Base-by-base conservation (phyloP, 106 monocot species). In the Hemerocallis citrina region DNA sequence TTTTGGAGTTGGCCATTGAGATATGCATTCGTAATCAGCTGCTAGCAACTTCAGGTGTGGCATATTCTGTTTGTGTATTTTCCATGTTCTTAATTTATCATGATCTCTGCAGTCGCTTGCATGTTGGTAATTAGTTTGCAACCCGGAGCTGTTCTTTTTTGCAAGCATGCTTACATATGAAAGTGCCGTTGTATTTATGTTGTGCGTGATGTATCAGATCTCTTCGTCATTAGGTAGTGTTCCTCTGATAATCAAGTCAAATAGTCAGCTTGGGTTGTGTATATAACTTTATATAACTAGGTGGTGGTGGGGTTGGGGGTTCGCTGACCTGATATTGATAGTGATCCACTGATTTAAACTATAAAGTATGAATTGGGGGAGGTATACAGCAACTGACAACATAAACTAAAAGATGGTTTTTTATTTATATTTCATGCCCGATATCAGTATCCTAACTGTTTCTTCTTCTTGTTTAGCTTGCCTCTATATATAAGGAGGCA, bases 1-100 rank as follows among this genome's bases (percentile, higher is more conserved):
- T 92, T 23, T 70, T 92, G 64, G 92, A 92, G 68, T 65, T 92
- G 75, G 84, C 78, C 12, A 73, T 92, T 67, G 92, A 87, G 65
- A 63, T 92, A 39, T 92, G 92, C 57, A 88, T 92, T 40, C 74
- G 81, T 2, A 83, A 92, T 72, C 64, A 47, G 28, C 64, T 92
- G 16, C 52, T 92, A 34, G 92, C 92, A 65, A 81, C 92, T 64
- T 88, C 87, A 83, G 92, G 92, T 88, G 31, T 41, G 27, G 1
- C 11, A 15, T 23, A 7, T 48, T n/a, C 22, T 34, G 15, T 43
- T 43, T 34, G 13, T 36, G 15, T 16, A 39, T 47, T 37, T 68
- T 40, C 63, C 28, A 13, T 52, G 28, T 7, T 31, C 5, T 38
- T 16, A 52, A 38, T 36, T 52, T 27, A 36, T 28, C 34, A 19